Evolutionary conservation across 805 yeast species (phyloP).

Genomic region (Kodamaea laetipori): DNA sequence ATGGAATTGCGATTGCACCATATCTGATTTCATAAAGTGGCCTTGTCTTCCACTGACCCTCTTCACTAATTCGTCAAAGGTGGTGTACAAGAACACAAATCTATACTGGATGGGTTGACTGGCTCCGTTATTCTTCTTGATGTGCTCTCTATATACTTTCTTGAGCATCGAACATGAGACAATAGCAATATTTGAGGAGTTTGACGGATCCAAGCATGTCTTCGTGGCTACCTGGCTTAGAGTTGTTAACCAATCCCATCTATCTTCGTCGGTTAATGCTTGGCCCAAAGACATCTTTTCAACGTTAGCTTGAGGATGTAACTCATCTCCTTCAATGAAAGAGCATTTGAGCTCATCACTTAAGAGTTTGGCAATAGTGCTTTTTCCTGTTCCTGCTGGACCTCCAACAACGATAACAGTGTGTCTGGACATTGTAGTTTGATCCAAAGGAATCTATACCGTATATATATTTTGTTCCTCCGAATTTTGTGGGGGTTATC

Average conservation of each 20-base stretch:
- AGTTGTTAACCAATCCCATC: constrained; percentile 83
- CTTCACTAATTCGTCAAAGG: constrained; percentile 56
- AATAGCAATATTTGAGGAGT: constrained; percentile 41
- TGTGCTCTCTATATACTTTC: constrained; percentile 64
- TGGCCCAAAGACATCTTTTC: constrained; percentile 80
- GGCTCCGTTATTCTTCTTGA: constrained; percentile 37
- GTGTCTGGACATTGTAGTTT: not conserved
- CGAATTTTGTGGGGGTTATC: constrained; percentile 7
- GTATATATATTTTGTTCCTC: constrained; percentile 9
- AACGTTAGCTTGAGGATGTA: constrained; percentile 72
- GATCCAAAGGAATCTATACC: not conserved
- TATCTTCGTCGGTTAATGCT: constrained; percentile 85
- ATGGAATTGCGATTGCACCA: constrained; percentile 79
- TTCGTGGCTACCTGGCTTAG: constrained; percentile 43
- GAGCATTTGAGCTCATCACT: constrained; percentile 49
- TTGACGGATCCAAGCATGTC: constrained; percentile 15
- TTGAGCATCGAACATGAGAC: constrained; percentile 89
- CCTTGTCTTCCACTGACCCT: constrained; percentile 66
- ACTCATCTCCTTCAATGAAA: constrained; percentile 82
- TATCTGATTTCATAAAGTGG: constrained; percentile 85
- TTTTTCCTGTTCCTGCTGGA: constrained; percentile 95
- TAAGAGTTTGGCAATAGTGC: constrained; percentile 67
- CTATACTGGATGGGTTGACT: constrained; percentile 42
- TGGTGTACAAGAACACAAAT: constrained; percentile 69
- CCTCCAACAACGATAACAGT: constrained; percentile 76